Evolutionary conservation across 2,329 filamentous ascomycete species (phyloP).

Genomic region (Ascochyta fabae): DNA sequence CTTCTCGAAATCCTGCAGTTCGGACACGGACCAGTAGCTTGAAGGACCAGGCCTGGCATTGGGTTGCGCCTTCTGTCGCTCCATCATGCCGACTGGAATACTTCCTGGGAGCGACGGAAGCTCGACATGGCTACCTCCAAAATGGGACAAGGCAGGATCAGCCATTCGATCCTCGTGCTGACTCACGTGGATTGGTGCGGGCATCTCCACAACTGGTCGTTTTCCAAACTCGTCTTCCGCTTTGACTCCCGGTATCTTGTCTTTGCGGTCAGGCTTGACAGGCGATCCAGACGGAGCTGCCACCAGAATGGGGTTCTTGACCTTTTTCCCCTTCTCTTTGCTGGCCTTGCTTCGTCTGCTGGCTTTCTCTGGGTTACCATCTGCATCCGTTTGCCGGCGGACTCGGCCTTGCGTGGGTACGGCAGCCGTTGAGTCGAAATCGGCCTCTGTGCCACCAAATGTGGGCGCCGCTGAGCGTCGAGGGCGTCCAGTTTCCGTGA

Average conservation of each 20-base stretch:
- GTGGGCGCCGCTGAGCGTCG: conserved; percentile 69
- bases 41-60: conserved; percentile 67
- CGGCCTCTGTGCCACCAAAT: conserved; percentile 69
- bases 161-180: conserved; percentile 38
- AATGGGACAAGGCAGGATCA: conserved; percentile 24
- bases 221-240: conserved; percentile 44
- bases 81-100: conserved; percentile 40
- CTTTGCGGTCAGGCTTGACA: conserved; percentile 44
- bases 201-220: conserved; percentile 36
- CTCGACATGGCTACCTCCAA: conserved; percentile 15
- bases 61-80: conserved; percentile 41
- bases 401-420: conserved; percentile 45
- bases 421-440: conserved; percentile 61
- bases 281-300: conserved; percentile 46
- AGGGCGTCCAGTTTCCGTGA: conserved; percentile 58
- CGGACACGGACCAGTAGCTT: conserved; percentile 87
- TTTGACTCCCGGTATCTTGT: conserved; percentile 40
- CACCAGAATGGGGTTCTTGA: conserved; percentile 52
- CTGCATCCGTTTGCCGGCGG: conserved; percentile 41
- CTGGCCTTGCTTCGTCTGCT: conserved; percentile 51
- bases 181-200: conserved; percentile 33
- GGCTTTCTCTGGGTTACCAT: conserved; percentile 45
- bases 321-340: conserved; percentile 51
- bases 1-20: conserved; percentile 77
- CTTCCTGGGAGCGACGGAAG: conserved; percentile 9